Evolutionary conservation across 768 basidiomycete species (phyloP), one percentile per base, ranked within the genome.

Genomic region (Termitomyces sp.): DNA sequence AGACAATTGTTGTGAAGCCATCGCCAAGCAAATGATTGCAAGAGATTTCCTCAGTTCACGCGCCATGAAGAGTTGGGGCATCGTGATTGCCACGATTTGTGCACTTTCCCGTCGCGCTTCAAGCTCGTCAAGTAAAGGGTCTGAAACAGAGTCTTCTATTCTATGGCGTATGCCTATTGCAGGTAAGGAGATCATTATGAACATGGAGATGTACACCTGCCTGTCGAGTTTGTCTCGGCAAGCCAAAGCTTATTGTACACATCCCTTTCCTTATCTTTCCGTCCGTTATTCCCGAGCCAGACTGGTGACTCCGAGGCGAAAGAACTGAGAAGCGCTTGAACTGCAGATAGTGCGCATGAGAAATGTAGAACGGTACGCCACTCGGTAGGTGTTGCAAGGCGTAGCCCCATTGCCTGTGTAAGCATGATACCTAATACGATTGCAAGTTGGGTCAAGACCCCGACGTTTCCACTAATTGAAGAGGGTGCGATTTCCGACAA

Each of bases 371-470:
- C 90, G 43, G 79, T 63, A 41, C 91, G 84, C 91, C 91, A 94
- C 48, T 78, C 67, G 52, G 75, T 76, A 1, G 88, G 88, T 10
- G 85, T 85, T 16, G 92, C 87, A 48, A 90, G 76, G 53, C 74
- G 69, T 37, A 94, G 75, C 3, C 92, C 93, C 59, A 92, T 75
- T 5, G 78, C 71, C 66, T 98, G 95, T 0, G 94, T 90, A n/a
- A 84, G 68, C 79, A 96, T 86, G 61, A 97, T 88, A 29, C 92
- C 92, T 53, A 92, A 71, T 34, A 96, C 92, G 64, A 96, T 88
- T 39, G 81, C 84, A 27, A 94, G 73, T 63, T 94, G 92, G 0
- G 88, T 91, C 29, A 94, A 76, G 27, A 93, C 87, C 85, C 91
- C 92, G 60, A 94, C 75, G 55, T 76, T 87, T 20, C 89, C 90